A percentile compares a stretch with the other conserved stretches of the same genome.
Conservation (phyloP, 345 rosid species). For the Eucalyptus globulus region DNA sequence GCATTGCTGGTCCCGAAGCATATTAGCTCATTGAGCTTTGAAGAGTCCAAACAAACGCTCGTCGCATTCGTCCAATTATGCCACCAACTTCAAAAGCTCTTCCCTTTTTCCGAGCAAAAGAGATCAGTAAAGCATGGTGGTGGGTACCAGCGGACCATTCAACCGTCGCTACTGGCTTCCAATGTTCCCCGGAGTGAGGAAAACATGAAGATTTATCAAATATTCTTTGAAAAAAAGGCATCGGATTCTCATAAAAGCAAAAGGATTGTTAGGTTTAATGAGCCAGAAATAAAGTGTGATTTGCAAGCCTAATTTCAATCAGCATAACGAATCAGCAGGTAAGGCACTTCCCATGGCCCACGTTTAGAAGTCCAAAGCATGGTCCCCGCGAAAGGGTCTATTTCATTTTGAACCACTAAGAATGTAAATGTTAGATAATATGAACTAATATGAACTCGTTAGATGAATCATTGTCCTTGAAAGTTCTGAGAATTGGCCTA, state of each 20-base stretch:
- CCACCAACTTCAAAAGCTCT: not conserved
- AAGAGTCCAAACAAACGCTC: not conserved
- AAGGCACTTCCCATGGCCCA: not conserved
- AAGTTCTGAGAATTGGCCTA: not conserved
- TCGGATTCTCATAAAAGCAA: not conserved
- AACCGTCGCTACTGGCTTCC: not conserved
- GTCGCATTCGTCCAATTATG: not conserved
- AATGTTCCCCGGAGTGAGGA: not conserved
- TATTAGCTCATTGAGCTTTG: not conserved
- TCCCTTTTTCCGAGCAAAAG: not conserved
- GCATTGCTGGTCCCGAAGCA: not conserved
- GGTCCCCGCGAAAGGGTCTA: not conserved
- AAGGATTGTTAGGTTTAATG: not conserved
- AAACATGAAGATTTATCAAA: not conserved
- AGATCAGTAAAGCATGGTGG: not conserved
- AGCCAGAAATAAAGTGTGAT: not conserved
- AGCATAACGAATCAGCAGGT: not conserved
- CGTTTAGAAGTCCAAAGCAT: not conserved
- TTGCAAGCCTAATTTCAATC: not conserved
- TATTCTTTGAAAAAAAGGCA: not conserved
- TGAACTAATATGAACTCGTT: not conserved
- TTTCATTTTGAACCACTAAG: not conserved
- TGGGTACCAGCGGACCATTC: not conserved
- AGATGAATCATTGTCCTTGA: not conserved
- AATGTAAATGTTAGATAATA: not conserved